Percentiles rank a stretch among this genome's conserved stretches.
These are phyloP conservation scores for Tulasnella calospora DNA, from an alignment of 768 basidiomycete genomes.

Conservation along the genomic window DNA sequence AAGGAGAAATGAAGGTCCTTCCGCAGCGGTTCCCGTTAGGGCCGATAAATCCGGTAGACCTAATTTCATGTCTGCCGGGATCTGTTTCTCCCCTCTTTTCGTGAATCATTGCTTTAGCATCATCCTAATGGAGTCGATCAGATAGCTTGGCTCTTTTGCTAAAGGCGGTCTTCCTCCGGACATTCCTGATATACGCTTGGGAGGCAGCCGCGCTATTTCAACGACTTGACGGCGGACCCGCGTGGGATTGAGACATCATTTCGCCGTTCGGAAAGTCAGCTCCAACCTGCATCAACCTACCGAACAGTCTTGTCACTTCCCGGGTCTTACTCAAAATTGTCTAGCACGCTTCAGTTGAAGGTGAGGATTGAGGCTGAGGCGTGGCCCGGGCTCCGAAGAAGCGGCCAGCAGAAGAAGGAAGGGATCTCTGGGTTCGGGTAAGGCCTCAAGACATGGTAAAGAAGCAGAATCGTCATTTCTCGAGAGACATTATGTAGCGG, in stretches of 20 bases:
- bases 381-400: background rate
- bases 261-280: background rate
- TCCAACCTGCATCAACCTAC: background rate
- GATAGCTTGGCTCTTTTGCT: background rate
- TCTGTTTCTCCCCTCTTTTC: background rate
- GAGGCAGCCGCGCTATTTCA: background rate
- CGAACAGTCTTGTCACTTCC: background rate
- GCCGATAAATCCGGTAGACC: background rate
- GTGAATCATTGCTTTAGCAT: background rate
- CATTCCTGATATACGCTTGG: background rate
- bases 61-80: background rate
- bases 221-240: background rate
- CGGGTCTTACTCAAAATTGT: background rate
- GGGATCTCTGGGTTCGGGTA: background rate
- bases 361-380: background rate
- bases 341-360: background rate
- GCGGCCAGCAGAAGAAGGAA: background rate
- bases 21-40: background rate
- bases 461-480: background rate
- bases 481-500: background rate
- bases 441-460: background rate
- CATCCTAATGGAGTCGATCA: background rate
- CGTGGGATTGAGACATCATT: conserved; percentile 4
- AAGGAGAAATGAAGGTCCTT: background rate
- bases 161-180: background rate